Evolutionary conservation across 1,284 basidiomycete genomes (phyloP).

Genomic region (Irpex rosettiformis): DNA sequence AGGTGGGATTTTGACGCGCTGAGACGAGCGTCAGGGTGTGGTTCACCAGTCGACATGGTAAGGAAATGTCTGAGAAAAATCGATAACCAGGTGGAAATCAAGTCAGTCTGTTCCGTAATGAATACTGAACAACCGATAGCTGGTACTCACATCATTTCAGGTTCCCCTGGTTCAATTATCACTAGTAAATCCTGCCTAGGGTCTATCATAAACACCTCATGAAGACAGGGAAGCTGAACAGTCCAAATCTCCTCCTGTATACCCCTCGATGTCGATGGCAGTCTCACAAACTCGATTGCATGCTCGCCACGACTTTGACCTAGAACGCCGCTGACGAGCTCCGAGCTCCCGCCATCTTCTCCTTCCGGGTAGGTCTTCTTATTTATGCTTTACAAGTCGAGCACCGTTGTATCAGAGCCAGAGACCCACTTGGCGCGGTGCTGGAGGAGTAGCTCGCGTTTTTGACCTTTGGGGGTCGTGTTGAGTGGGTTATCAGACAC

Average conservation of each 20-base stretch:
- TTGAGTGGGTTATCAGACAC: conserved; percentile 36
- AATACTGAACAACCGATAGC: not conserved
- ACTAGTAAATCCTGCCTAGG: conserved; percentile 14
- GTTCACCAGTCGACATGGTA: conserved; percentile 6
- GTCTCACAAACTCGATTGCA: conserved; percentile 10
- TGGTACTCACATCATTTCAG: conserved; percentile 2
- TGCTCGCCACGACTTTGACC: conserved; percentile 9
- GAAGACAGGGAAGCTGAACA: conserved; percentile 6
- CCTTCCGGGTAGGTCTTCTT: not conserved
- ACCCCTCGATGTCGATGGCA: conserved; percentile 8
- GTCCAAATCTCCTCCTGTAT: conserved; percentile 9
- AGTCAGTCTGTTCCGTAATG: no score
- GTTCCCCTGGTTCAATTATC: conserved; percentile 6
- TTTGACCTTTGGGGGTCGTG: conserved; percentile 25
- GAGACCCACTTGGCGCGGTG: conserved; percentile 41
- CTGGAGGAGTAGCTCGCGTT: conserved; percentile 35
- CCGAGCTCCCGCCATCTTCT: conserved; percentile 18
- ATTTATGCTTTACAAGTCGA: not conserved
- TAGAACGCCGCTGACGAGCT: conserved; percentile 16
- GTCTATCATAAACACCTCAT: conserved; percentile 16
- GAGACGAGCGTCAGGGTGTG: conserved; percentile 5
- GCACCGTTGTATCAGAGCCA: no score
- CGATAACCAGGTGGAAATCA: no score
- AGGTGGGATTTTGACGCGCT: not conserved
- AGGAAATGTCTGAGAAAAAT: conserved; percentile 2